Evolutionary conservation across 2,329 filamentous ascomycete genomes (phyloP), one percentile per base, ranked within the genome.

Genomic region (Fusarium protoensiforme): DNA sequence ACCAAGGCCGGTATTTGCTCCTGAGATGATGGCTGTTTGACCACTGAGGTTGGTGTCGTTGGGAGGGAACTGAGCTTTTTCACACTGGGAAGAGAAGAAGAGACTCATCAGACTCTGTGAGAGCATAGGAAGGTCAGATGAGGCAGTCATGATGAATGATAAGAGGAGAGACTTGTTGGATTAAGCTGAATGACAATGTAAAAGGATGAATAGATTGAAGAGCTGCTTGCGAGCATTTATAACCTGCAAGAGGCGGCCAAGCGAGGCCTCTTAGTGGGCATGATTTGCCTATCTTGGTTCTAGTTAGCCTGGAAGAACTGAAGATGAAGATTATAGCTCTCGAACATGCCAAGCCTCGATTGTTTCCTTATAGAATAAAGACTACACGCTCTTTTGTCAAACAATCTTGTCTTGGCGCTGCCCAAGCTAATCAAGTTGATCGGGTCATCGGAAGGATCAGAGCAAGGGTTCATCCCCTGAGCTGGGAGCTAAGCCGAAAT

Each of bases 1-100:
- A 1, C 87, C 86, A 0, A 89, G 78, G 0, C 87, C 87, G 1
- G 73, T 77, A 68, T 86, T 88, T 14, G 83, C 76, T 3, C 87
- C 87, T 0, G 86, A 87, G 9, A 88, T 79, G 36, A 88, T 83
- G 54, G 84, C 83, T 1, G 80, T 80, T 66, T 84, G 77, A 3
- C 81, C 80, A 13, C 77, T 73, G 41, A 85, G 72, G 57, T 66
- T 29, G 43, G 57, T 63, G 6, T 35, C 48, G 24, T 51, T 61
- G 20, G 66, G 56, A 20, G 38, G 56, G 11, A 59, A 59, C 10
- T 41, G 36, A 11, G 56, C 36, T 18, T 41, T 59, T 41, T 36
- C 33, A 20, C 35, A 11, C 36, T 59, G 56, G 8, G 54, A 58
- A 11, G 56, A 29, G 8, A 27, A 20, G 36, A 59, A 59, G 56